A percentile compares a stretch with the other conserved stretches of the same genome.
Conservation (phyloP, 371 early-diverging fungal species). For the Mucor piriformis region DNA sequence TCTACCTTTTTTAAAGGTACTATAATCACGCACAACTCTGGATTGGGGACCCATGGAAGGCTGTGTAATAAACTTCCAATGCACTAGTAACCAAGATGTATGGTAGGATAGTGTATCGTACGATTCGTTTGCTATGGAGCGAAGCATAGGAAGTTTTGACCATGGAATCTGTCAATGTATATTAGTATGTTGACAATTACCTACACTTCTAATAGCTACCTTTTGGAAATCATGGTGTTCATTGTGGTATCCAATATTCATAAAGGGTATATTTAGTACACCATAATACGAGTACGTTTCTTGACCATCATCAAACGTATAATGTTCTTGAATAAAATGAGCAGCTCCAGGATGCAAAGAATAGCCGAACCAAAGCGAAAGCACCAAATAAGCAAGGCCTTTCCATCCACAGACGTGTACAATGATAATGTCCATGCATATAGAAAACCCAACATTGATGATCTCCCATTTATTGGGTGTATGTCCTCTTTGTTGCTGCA, state of each 20-base stretch:
- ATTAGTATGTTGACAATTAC: no score
- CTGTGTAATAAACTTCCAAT: constrained; percentile 79
- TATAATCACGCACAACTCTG: constrained; percentile 74
- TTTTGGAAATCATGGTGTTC: constrained; percentile 97
- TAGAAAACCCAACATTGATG: constrained; percentile 73
- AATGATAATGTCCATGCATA: constrained; percentile 64
- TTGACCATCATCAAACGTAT: constrained; percentile 92
- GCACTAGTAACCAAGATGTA: constrained; percentile 87
- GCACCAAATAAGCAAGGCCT: constrained; percentile 74
- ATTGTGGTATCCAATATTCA: constrained; percentile 95
- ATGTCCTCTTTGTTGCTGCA: constrained; percentile 61
- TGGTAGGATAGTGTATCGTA: constrained; percentile 86
- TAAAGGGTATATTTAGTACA: constrained; percentile 76
- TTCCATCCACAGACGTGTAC: constrained; percentile 63
- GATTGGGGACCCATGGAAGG: constrained; percentile 80
- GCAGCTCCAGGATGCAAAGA: constrained; percentile 95
- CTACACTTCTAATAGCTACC: constrained; percentile 34
- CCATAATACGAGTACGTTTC: constrained; percentile 99
- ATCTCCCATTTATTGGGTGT: constrained; percentile 79
- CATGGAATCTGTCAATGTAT: constrained; percentile 91
- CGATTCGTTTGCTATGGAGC: constrained; percentile 84
- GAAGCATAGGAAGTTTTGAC: constrained; percentile 83
- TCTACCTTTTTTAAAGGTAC: constrained; percentile 72
- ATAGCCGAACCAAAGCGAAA: constrained; percentile 89
- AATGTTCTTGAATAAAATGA: constrained; percentile 98